Base-by-base conservation (phyloP, 441 rosid genomes). In the Theobroma grandiflorum region DNA sequence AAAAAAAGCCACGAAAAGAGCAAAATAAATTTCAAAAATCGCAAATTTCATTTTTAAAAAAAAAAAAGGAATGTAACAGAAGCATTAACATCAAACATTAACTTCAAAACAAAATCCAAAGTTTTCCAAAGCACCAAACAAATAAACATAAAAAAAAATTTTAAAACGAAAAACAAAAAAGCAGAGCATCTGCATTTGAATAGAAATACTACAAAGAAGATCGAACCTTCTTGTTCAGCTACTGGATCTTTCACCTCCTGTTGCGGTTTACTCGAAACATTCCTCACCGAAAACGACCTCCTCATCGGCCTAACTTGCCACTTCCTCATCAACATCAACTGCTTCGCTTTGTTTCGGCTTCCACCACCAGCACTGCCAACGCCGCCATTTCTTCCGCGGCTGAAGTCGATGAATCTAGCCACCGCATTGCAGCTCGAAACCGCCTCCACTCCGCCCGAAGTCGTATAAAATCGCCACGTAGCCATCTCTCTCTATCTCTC, bases 231-330 rank as follows among this genome's bases (percentile, higher is more conserved):
- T 79, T 85, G 87, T 58, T 88, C 86, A 53, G 76, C 65, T 66
- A 79, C 59, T 11, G 77, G 74, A 70, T 88, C 91, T 11, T 80
- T 74, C 4, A 78, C 62, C 59, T 83, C 90, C 76, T 84, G 85
- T 78, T 80, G 89, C 0, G 86, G 88, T 74, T 90, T 88, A 64
- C 89, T 87, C 49, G 89, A 89, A 26, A 87, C 87, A 45, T 84
- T 89, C 82, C 85, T 87, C 43, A 88, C 88, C 15, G 73, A 70
- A 43, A 78, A 80, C 77, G 79, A 45, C 82, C 86, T 82, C 64
- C 80, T 35, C 65, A 37, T 47, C 6, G 80, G 78, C 12, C 80
- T 84, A 42, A 81, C 35, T 69, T 75, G 85, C 79, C 80, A 83
- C 67, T 50, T 86, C 58, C 86, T 79, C 47, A 83, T 78, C 75